Base-by-base conservation (phyloP, 164 flowering plant species). In the Akebia trifoliata region DNA sequence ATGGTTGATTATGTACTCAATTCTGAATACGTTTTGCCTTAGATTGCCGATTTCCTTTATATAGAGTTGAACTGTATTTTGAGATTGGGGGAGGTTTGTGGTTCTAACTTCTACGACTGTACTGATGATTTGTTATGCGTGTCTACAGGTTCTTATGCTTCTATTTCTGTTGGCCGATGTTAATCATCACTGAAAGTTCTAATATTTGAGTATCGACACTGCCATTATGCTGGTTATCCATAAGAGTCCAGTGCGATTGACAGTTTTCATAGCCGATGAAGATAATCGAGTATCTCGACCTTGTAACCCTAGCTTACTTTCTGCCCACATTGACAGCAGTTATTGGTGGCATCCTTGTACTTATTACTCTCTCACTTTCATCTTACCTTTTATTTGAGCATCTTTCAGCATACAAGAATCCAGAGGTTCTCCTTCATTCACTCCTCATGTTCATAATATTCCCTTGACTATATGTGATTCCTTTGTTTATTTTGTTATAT, bases 351-450 rank as follows among this genome's bases (percentile, higher is more conserved):
- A 72, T 57, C 42, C 72, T 82, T 64, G 73, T 84, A 14, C 43
- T 84, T 45, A 3, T 81, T 20, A 67, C 86, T 18, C 78, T 87
- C 49, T 44, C 74, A 15, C 70, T 87, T 5, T 87, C 95, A 3
- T 21, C 76, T 3, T 87, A 76, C 68, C 95, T 87, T 51, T 35
- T 87, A 14, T 75, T 79, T 36, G 87, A 84, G 69, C 95, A 87
- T 59, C 83, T 87, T 36, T 76, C 79, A 21, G 75, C 88, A 2
- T 86, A 84, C 72, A 86, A 82, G 69, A 82, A 84, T 63, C 95
- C 86, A n/a, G 90, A 84, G 90, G 94, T 86, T 31, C 12, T 57
- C 35, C 9, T 67, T 24, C 7, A 3, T 38, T 29, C 8, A 12
- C 22, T 50, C 15, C 35, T 30, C 29, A 3, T 31, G 35, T 53